A percentile compares a stretch with the other conserved stretches of the same genome.
Conservation (phyloP, 2,329 filamentous ascomycete species). For the Fusarium avenaceum region DNA sequence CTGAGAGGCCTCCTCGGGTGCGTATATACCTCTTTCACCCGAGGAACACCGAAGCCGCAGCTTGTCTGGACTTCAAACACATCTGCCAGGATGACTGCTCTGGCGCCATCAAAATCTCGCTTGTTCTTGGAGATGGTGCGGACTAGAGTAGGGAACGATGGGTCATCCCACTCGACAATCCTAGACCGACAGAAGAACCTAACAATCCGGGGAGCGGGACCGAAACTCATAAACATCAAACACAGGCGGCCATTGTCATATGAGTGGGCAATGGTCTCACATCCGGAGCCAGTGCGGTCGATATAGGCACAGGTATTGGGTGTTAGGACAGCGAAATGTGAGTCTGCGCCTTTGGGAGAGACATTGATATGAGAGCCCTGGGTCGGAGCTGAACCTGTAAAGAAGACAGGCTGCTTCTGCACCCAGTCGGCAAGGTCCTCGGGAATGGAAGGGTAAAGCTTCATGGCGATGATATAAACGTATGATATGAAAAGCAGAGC, state of each 20-base stretch:
- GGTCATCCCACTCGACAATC: conserved; percentile 71
- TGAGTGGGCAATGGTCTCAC: conserved; percentile 80
- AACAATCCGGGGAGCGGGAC: conserved; percentile 70
- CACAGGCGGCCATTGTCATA: conserved; percentile 83
- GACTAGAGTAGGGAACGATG: conserved; percentile 64
- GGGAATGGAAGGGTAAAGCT: conserved; percentile 69
- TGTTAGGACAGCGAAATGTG: conserved; percentile 72
- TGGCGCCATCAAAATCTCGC: conserved; percentile 61
- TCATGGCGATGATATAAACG: conserved; percentile 61
- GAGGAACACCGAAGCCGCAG: conserved; percentile 75
- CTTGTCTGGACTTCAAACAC: conserved; percentile 76
- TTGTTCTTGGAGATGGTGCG: conserved; percentile 55
- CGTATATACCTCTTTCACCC: conserved; percentile 60
- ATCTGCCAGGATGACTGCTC: conserved; percentile 72
- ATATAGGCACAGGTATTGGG: conserved; percentile 76
- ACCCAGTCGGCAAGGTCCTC: conserved; percentile 73
- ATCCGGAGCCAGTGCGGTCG: conserved; percentile 80
- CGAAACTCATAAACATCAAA: conserved; percentile 80
- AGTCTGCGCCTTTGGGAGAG: conserved; percentile 77
- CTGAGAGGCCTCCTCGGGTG: conserved; percentile 42
- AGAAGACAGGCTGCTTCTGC: conserved; percentile 78
- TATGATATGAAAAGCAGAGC: conserved; percentile 41
- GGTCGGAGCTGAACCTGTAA: conserved; percentile 78
- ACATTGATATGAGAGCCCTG: conserved; percentile 79
- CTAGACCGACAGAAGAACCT: conserved; percentile 71